These are phyloP conservation scores for Adansonia digitata DNA, from an alignment of 345 rosid genomes.

Conservation along the genomic window DNA sequence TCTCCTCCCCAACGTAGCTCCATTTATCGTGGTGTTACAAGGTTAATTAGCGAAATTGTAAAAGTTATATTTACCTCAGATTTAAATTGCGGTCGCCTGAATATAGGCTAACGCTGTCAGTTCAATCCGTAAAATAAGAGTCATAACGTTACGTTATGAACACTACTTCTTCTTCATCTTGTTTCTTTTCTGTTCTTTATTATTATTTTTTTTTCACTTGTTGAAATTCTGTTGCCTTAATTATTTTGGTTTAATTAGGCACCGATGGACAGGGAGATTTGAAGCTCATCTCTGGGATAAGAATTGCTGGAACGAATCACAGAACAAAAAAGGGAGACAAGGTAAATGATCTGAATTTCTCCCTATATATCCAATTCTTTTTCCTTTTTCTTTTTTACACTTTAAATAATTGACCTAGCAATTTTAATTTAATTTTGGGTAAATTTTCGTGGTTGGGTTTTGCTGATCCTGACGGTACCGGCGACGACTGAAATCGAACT, in stretches of 20 bases:
- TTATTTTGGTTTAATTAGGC: slow-evolving; percentile 28
- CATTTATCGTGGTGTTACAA: slow-evolving; percentile 55
- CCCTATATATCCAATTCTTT: background rate
- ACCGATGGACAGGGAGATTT: too few species aligned
- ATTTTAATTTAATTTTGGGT: background rate
- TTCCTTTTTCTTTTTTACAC: too few species aligned
- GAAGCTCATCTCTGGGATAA: too few species aligned
- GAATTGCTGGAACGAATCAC: slow-evolving; percentile 76
- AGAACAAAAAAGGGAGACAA: slow-evolving; percentile 77
- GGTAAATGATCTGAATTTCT: slow-evolving; percentile 27
- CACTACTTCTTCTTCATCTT: too few species aligned
- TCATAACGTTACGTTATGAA: too few species aligned
- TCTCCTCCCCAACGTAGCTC: slow-evolving; percentile 64
- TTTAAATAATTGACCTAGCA: background rate
- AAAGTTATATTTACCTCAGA: background rate
- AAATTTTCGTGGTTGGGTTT: background rate
- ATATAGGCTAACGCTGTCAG: too few species aligned
- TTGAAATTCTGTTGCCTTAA: background rate
- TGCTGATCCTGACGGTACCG: background rate
- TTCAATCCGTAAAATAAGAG: too few species aligned
- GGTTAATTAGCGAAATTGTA: slow-evolving; percentile 21
- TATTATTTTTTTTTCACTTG: too few species aligned
- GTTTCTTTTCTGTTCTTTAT: too few species aligned
- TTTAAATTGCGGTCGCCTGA: too few species aligned
- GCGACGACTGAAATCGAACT: slow-evolving; percentile 19